Percentiles rank a stretch among this genome's conserved stretches.
phyloP scores from a whole-genome alignment of 73 alveolate genomes.

The Tetrahymena malaccensis region DNA sequence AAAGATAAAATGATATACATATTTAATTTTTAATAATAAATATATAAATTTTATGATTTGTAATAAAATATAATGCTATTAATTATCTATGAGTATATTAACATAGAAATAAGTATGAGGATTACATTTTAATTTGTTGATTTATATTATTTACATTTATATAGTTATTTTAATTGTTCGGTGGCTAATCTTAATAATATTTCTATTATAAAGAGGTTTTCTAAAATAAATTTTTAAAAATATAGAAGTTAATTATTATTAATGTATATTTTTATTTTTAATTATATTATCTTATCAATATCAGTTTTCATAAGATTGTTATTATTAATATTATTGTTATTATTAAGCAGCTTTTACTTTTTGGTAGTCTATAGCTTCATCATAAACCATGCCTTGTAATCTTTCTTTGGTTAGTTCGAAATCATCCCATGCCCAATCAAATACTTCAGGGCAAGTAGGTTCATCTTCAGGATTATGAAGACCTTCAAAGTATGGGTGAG shows the following conservation, averaged over 20 bases:
- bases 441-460: conserved; percentile 59
- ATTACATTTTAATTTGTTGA: no score
- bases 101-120: no score
- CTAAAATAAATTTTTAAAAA: background rate
- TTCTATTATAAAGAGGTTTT: background rate
- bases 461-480: conserved; percentile 82
- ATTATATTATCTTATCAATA: background rate
- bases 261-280: background rate
- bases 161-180: background rate
- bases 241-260: background rate
- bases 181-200: background rate
- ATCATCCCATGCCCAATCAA: conserved; percentile 88
- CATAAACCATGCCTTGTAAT: conserved; percentile 67
- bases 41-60: no score
- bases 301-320: background rate
- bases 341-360: background rate
- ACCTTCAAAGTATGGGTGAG: conserved; percentile 89
- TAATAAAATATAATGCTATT: no score
- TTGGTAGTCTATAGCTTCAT: conserved; percentile 42
- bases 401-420: conserved; percentile 73
- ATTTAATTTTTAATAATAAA: no score
- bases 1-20: no score
- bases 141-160: background rate
- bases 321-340: background rate
- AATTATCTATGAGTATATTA: no score